A percentile compares a stretch with the other conserved stretches of the same genome.
Evolutionary conservation across 495 filamentous ascomycete genomes (phyloP).

Genomic region (Jackrogersella multiformis): DNA sequence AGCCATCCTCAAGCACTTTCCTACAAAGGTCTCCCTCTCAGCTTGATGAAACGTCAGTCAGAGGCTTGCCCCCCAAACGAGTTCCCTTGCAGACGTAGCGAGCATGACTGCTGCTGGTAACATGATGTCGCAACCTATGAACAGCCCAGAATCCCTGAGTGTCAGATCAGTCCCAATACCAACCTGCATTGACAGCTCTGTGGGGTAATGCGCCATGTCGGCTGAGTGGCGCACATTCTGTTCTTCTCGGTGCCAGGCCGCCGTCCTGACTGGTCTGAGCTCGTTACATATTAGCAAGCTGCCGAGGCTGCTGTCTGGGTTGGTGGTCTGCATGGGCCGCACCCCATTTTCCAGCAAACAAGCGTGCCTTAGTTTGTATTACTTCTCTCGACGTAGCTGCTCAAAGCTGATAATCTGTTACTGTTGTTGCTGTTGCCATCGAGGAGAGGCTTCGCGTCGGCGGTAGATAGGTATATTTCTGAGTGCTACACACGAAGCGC

Average conservation of each 20-base stretch:
- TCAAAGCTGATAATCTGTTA: slow-evolving; percentile 8
- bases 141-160: slow-evolving; percentile 18
- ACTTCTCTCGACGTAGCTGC: background rate
- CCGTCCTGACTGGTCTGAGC: slow-evolving; percentile 8
- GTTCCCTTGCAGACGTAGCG: slow-evolving; percentile 37
- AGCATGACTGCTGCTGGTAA: slow-evolving; percentile 34
- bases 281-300: slow-evolving; percentile 5
- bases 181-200: slow-evolving; percentile 43
- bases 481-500: slow-evolving; percentile 19
- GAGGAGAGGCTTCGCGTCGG: slow-evolving; percentile 1
- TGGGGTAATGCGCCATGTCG: slow-evolving; percentile 41
- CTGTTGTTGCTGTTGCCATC: background rate
- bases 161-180: slow-evolving; percentile 35
- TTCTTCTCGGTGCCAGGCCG: slow-evolving; percentile 14
- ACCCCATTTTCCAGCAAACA: slow-evolving; percentile 6
- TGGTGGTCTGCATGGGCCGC: slow-evolving; percentile 10
- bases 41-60: slow-evolving; percentile 35
- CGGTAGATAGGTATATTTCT: slow-evolving; percentile 10
- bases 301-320: slow-evolving; percentile 7
- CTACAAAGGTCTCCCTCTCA: slow-evolving; percentile 26
- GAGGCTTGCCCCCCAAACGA: slow-evolving; percentile 21
- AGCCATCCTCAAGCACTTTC: slow-evolving; percentile 11
- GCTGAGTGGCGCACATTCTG: slow-evolving; percentile 30
- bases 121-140: slow-evolving; percentile 33
- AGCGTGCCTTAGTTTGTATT: slow-evolving; percentile 8